phyloP scores from a whole-genome alignment of 192 early-diverging fungal genomes.

The Dispira simplex region DNA sequence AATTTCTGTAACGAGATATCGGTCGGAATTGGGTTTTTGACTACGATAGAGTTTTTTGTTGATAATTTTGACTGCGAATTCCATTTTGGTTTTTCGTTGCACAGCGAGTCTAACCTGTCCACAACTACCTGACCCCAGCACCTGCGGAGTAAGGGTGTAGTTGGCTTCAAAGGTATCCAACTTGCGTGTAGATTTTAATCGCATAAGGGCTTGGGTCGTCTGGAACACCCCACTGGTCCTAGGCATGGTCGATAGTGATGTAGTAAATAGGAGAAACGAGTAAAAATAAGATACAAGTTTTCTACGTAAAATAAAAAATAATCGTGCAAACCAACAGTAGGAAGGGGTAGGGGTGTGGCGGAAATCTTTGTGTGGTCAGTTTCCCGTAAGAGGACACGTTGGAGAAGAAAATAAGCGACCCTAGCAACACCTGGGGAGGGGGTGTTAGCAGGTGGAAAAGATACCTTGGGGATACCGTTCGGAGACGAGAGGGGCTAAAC shows the following conservation, averaged over 20 bases:
- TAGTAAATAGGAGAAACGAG: too few relatives aligned
- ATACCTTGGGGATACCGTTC: too few relatives aligned
- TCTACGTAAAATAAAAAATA: too few relatives aligned
- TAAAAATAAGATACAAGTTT: too few relatives aligned
- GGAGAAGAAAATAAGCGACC: too few relatives aligned
- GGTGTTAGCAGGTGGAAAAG: too few relatives aligned
- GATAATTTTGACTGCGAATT: conserved; percentile 70
- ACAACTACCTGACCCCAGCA: conserved; percentile 24
- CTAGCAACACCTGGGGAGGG: too few relatives aligned
- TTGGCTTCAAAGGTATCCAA: conserved; percentile 3
- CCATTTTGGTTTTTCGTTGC: conserved; percentile 42
- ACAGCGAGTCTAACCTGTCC: conserved; percentile 25
- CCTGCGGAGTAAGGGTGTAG: conserved; percentile 6
- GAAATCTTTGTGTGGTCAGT: too few relatives aligned
- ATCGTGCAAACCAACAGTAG: too few relatives aligned
- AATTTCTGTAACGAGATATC: conserved; percentile 45
- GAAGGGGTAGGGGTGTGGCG: too few relatives aligned
- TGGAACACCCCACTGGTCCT: not conserved
- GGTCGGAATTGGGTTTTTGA: conserved; percentile 19
- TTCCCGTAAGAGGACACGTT: too few relatives aligned
- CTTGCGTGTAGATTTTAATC: not conserved
- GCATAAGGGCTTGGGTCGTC: not conserved
- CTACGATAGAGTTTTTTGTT: conserved; percentile 55
- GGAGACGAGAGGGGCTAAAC: too few relatives aligned
- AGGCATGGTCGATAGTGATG: not conserved